A percentile compares a stretch with the other conserved stretches of the same genome.
Conservation (phyloP, 2,329 filamentous ascomycete genomes). For the Dactylellina parvicollis region DNA sequence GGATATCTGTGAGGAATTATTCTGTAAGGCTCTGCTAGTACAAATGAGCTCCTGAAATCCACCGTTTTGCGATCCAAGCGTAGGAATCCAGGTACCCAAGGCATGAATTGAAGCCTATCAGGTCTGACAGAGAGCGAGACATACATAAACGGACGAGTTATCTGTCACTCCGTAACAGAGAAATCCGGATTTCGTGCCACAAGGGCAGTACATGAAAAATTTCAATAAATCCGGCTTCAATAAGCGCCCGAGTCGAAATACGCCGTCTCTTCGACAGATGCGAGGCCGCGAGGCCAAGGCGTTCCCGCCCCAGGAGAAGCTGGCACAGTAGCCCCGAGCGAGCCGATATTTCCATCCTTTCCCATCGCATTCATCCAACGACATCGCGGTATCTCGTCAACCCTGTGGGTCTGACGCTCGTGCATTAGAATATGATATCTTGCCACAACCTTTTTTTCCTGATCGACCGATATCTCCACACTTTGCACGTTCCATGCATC, state of each 20-base stretch:
- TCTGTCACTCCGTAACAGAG: slow-evolving; percentile 11
- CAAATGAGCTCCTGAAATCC: slow-evolving; percentile 39
- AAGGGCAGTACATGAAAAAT: slow-evolving; percentile 11
- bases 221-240: slow-evolving; percentile 10
- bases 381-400: slow-evolving; percentile 47
- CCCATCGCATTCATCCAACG: slow-evolving; percentile 26
- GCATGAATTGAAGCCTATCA: slow-evolving; percentile 42
- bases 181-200: slow-evolving; percentile 30
- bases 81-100: slow-evolving; percentile 5
- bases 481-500: slow-evolving; percentile 16
- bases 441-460: slow-evolving; percentile 4
- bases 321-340: slow-evolving; percentile 36
- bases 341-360: slow-evolving; percentile 8
- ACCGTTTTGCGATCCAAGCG: slow-evolving; percentile 39
- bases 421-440: slow-evolving; percentile 37
- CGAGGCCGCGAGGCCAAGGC: slow-evolving; percentile 22
- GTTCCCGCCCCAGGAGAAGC: slow-evolving; percentile 19
- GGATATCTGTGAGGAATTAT: slow-evolving; percentile 22
- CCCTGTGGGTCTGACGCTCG: slow-evolving; percentile 38
- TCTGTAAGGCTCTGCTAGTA: slow-evolving; percentile 22
- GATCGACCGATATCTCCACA: slow-evolving; percentile 39
- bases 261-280: slow-evolving; percentile 34
- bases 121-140: slow-evolving; percentile 39
- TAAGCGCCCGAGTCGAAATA: slow-evolving; percentile 43
- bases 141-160: slow-evolving; percentile 36